Base-by-base conservation (phyloP, 2,329 filamentous ascomycete genomes). In the Exophiala alcalophila region DNA sequence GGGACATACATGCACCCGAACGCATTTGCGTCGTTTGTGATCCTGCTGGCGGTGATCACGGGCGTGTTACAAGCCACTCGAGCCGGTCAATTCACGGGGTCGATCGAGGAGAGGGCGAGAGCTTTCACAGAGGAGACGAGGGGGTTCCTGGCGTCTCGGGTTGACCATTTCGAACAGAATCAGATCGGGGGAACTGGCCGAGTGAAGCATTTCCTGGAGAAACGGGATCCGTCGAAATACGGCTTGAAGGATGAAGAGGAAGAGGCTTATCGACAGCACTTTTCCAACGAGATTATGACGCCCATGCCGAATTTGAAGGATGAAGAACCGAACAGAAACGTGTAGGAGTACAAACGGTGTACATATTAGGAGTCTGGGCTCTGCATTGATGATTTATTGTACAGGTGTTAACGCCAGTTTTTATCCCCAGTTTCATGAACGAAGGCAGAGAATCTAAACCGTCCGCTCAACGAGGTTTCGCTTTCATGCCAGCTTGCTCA, bases 161-260 rank as follows among this genome's bases (percentile, higher is more conserved):
- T 40, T 10, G 45, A 79, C 74, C 46, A 75, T 80, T 45, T 67
- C 81, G 32, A 70, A 80, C 59, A 69, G 65, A 37, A 70, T 71
- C 45, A 72, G 76, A 76, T 63, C 57, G 67, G 60, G 68, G 54
- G 58, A 40, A 76, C 85, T 49, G 80, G 81, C 57, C 74, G 88
- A 38, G 82, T 97, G 26, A 77, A 87, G 54, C 80, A 70, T 40
- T 97, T 97, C 59, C 54, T 97, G 45, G 78, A 80, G 57, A 79
- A 85, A 46, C 74, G 87, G 52, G 84, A 92, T 57, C 76, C 76
- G 11, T 64, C 63, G 1, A 67, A 69, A 10, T 65, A 60, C 49
- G 69, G 69, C 4, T 55, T 71, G 38, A 69, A 69, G 46, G 65
- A 67, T 24, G 62, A 65, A 19, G 67, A 70, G 46, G 61, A 66